Evolutionary conservation across 306 rosid genomes (phyloP), one percentile per base, ranked within the genome.

Genomic region (Delonix regia): DNA sequence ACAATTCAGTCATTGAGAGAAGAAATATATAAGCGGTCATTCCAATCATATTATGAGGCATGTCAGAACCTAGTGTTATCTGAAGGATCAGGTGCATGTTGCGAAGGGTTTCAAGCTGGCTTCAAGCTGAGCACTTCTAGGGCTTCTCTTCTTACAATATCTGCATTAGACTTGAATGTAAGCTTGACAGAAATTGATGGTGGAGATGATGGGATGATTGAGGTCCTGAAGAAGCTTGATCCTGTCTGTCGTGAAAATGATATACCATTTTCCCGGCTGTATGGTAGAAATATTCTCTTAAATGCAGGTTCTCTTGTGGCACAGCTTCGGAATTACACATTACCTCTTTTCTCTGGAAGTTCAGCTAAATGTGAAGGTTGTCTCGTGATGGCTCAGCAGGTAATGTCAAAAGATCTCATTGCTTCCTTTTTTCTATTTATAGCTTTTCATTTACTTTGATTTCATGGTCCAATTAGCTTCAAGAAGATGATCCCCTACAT

Each of bases 371-470:
- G 94, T 80, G 90, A 93, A 83, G 98, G 99, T 52, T 82, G 88
- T 51, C 79, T 93, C 63, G 97, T 96, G 80, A 42, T 96, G 81
- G 99, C 98, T 56, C 99, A 93, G 64, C 99, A 96, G 99, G 99
- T 96, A 85, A 76, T 48, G 38, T 71, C 63, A 60, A 62, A 12
- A 51, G 59, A 74, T 69, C 62, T 33, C 56, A 74, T 78, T 78
- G 28, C 41, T 69, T 78, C 79, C 57, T 25, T 70, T 21, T 22
- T 52, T 80, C 72, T 70, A 60, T 69, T n/a, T 75, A 69, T 61
- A 63, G 28, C 24, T 74, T 67, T 65, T 72, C 57, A 8, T 30
- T 80, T 74, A 45, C 68, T 75, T 33, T 44, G 62, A 71, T 55
- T 47, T 36, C 76, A 36, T 33, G 34, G 25, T 61, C 27, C 61